Conservation (phyloP, 2,329 filamentous ascomycete genomes). For the Aspergillus calidoustus region DNA sequence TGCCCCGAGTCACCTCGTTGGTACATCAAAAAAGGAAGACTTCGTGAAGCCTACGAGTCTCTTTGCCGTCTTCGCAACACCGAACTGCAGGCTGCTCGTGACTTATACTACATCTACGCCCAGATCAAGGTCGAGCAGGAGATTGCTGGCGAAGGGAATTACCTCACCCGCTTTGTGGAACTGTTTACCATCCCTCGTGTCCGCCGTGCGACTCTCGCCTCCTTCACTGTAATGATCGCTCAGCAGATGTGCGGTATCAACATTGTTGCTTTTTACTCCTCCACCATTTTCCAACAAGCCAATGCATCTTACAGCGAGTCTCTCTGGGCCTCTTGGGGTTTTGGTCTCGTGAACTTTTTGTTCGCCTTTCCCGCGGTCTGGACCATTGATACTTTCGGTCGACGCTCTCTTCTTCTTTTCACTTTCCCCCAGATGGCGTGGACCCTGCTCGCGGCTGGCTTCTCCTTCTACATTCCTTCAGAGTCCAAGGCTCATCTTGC, state of each 20-base stretch:
- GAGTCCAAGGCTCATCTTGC: slow-evolving; percentile 53
- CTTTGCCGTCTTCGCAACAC: slow-evolving; percentile 62
- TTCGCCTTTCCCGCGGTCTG: slow-evolving; percentile 68
- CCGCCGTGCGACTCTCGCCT: slow-evolving; percentile 70
- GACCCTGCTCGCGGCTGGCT: slow-evolving; percentile 67
- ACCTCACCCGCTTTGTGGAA: slow-evolving; percentile 62
- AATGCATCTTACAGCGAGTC: slow-evolving; percentile 62
- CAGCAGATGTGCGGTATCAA: slow-evolving; percentile 76
- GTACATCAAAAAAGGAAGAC: slow-evolving; percentile 69
- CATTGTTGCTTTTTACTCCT: slow-evolving; percentile 77
- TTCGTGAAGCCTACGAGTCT: slow-evolving; percentile 64
- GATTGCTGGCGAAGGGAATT: slow-evolving; percentile 55
- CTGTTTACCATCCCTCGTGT: slow-evolving; percentile 56
- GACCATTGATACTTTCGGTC: slow-evolving; percentile 71
- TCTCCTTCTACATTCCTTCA: slow-evolving; percentile 59
- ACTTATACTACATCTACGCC: slow-evolving; percentile 64
- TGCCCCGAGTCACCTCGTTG: slow-evolving; percentile 70
- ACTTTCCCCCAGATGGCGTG: slow-evolving; percentile 72
- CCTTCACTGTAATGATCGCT: slow-evolving; percentile 79
- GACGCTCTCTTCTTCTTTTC: slow-evolving; percentile 65
- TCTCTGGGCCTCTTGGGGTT: slow-evolving; percentile 66
- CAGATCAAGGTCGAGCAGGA: slow-evolving; percentile 55
- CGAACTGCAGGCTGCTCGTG: slow-evolving; percentile 64
- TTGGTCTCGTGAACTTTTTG: slow-evolving; percentile 67
- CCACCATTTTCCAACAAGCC: slow-evolving; percentile 59